phyloP scores from a whole-genome alignment of 106 monocot genomes.

The Dendrobium chrysotoxum region DNA sequence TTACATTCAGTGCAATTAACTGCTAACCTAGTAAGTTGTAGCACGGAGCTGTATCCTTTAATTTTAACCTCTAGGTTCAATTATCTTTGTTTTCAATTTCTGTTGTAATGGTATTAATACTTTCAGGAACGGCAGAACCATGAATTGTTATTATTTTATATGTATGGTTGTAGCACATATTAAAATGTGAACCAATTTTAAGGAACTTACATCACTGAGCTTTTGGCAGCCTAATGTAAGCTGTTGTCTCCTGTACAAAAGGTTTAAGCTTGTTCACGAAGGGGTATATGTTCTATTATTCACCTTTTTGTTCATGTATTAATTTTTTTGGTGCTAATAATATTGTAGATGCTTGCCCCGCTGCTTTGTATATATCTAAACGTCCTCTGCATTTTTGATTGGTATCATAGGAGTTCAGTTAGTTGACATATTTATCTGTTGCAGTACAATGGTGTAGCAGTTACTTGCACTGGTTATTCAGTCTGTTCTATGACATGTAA shows the following conservation, averaged over 20 bases:
- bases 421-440: neutral
- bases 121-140: neutral
- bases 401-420: neutral
- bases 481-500: neutral
- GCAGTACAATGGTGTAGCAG: neutral
- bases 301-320: neutral
- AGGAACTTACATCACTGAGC: neutral
- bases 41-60: neutral
- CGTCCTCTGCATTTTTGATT: neutral
- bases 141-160: neutral
- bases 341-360: neutral
- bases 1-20: neutral
- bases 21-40: conserved; percentile 1
- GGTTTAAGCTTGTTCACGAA: neutral
- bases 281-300: neutral
- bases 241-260: neutral
- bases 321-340: neutral
- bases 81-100: neutral
- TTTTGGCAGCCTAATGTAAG: neutral
- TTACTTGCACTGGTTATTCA: neutral
- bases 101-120: neutral
- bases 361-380: neutral
- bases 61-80: neutral
- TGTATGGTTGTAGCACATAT: neutral
- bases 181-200: neutral